Base-by-base conservation (phyloP, 2,329 filamentous ascomycete genomes). In the Fusarium drepaniforme region DNA sequence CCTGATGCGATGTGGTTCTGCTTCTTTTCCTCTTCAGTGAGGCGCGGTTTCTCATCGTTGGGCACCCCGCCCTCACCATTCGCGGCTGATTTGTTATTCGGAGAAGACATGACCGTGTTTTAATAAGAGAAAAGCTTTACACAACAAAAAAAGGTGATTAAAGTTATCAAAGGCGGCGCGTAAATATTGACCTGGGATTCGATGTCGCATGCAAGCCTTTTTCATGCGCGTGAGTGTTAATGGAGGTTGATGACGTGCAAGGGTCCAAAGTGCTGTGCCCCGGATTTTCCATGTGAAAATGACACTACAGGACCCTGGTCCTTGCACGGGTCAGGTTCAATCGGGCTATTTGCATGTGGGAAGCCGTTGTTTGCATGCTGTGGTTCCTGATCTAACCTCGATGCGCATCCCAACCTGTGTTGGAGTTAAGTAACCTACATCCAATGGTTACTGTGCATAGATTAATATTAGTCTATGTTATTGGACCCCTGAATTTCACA, bases 1-100 rank as follows among this genome's bases (percentile, higher is more conserved):
- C 87, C 87, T 72, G 87, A 89, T 62, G 86, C 86, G 71, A 89
- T 88, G 75, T 89, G 87, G 65, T 89, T 89, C 76, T 88, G 86
- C 78, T 89, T 89, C 82, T 89, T 89, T 78, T 89, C 87, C 60
- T 87, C 86, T 67, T 88, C 87, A 8, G 87, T 89, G 37, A 89
- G 81, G 40, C 87, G 86, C 46, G 86, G 86, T 81, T 87, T 88
- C 60, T 88, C 87, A 30, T 88, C 86, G 21, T 75, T 77, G 35
- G 74, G 69, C 64, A 61, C 75, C 33, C 71, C 73, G 68, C 72
- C 76, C 37, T 80, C 81, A 25, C 66, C 72, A 38, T 78, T 71
- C 13, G 68, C 66, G 3, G 77, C 72, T 25, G 80, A 76, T 49
- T 79, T 80, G 58, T 80, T 80, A 62, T 77, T 81, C 51, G 81